These are phyloP conservation scores for Nemania diffusa DNA, from an alignment of 2,329 filamentous ascomycete species.

Conservation along the genomic window DNA sequence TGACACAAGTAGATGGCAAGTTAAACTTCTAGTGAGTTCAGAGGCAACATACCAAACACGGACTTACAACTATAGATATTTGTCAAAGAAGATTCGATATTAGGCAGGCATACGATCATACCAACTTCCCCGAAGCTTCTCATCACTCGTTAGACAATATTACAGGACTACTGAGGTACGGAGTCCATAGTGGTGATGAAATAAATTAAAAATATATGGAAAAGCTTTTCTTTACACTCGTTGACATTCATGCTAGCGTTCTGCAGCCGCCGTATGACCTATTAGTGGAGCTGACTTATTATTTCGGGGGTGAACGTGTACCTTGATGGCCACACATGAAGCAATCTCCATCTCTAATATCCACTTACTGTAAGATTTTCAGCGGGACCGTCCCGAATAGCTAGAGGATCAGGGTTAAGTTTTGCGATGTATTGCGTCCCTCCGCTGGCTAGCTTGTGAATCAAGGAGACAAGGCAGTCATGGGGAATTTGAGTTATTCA, in stretches of 20 bases:
- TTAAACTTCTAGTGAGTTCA: too few relatives aligned
- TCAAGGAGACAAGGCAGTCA: not conserved
- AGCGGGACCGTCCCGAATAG: not conserved
- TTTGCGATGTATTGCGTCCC: not conserved
- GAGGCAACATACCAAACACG: too few relatives aligned
- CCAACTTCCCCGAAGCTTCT: not conserved
- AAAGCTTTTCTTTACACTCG: not conserved
- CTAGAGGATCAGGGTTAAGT: not conserved
- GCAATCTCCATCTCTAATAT: not conserved
- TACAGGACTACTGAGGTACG: not conserved
- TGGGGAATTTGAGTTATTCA: not conserved
- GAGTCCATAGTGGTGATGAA: not conserved
- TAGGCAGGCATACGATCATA: too few relatives aligned
- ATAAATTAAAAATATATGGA: not conserved
- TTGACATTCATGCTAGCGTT: not conserved
- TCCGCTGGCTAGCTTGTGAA: not conserved
- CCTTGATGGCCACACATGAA: constrained; percentile 13
- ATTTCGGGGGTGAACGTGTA: not conserved
- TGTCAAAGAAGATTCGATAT: too few relatives aligned
- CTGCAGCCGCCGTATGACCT: not conserved
- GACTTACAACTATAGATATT: too few relatives aligned
- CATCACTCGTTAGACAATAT: not conserved
- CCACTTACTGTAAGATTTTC: not conserved
- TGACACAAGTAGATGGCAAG: not conserved
- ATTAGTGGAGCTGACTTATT: constrained; percentile 7